These are phyloP conservation scores for Penicillium tannophilum DNA, from an alignment of 495 filamentous ascomycete species.

Conservation along the genomic window DNA sequence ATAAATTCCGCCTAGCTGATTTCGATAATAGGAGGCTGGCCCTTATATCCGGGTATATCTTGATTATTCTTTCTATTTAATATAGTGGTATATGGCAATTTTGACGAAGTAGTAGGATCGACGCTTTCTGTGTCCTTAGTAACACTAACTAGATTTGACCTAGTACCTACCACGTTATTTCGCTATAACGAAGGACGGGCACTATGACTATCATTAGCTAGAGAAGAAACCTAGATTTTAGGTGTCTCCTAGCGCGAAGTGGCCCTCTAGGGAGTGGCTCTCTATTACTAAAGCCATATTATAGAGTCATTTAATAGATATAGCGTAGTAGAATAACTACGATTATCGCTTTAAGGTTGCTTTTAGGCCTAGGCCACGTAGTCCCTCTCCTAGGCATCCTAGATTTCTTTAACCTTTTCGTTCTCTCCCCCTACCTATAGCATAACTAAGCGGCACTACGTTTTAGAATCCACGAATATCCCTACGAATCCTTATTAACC, in stretches of 20 bases:
- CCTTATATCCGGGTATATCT: background rate
- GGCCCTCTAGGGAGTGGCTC: background rate
- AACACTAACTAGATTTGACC: background rate
- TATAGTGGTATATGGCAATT: background rate
- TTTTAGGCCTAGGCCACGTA: background rate
- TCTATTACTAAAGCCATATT: background rate
- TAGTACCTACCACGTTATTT: background rate
- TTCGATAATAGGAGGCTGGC: background rate
- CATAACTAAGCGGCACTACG: background rate
- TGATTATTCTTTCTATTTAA: background rate
- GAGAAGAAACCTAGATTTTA: background rate
- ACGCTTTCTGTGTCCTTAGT: background rate
- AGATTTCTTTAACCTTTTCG: background rate
- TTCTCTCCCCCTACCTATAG: background rate
- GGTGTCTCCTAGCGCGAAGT: background rate
- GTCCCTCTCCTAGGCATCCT: background rate
- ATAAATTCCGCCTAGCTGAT: background rate
- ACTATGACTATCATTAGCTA: background rate
- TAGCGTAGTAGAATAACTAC: background rate
- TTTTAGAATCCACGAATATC: conserved; percentile 1
- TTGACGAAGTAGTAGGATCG: background rate
- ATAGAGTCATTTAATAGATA: background rate
- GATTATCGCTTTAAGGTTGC: background rate
- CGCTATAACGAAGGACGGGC: background rate
- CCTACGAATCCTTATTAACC: too few species aligned